These are phyloP conservation scores for Rhizophagus sp. DNA, from an alignment of 192 early-diverging fungal genomes.

Conservation along the genomic window DNA sequence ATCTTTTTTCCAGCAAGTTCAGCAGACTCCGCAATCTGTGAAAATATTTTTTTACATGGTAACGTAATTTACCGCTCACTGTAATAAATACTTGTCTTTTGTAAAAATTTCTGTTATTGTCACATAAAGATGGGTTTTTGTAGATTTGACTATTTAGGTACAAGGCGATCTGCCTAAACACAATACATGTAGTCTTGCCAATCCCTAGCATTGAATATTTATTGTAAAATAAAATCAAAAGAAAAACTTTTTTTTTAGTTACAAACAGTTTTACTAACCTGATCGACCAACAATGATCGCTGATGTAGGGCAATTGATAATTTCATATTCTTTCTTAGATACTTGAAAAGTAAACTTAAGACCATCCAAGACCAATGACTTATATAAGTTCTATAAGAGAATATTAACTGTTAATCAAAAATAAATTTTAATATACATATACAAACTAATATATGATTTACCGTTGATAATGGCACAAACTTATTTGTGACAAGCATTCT, in stretches of 20 bases:
- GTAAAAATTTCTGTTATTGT: neutral
- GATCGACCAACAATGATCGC: slow-evolving; percentile 25
- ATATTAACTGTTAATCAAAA: neutral
- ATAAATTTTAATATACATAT: no score
- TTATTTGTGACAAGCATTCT: slow-evolving; percentile 29
- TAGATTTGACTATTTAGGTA: neutral
- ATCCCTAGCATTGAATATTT: neutral
- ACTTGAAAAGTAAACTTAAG: slow-evolving; percentile 21
- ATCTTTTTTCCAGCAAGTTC: slow-evolving; percentile 10
- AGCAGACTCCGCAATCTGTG: neutral
- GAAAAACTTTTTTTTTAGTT: neutral
- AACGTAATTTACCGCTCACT: neutral
- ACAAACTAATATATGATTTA: neutral
- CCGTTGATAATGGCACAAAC: slow-evolving; percentile 25
- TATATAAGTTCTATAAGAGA: slow-evolving; percentile 12
- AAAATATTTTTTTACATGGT: slow-evolving; percentile 14
- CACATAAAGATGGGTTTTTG: neutral
- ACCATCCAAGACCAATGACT: slow-evolving; percentile 2
- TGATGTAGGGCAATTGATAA: slow-evolving; percentile 17
- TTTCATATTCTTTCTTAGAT: slow-evolving; percentile 20
- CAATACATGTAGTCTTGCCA: slow-evolving; percentile 16
- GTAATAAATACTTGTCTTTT: slow-evolving; percentile 30
- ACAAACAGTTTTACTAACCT: slow-evolving; percentile 10
- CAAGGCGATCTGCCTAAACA: slow-evolving; percentile 11
- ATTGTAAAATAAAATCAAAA: no score